Conservation (phyloP, 2,329 filamentous ascomycete species). For the Ramularia endophylla region DNA sequence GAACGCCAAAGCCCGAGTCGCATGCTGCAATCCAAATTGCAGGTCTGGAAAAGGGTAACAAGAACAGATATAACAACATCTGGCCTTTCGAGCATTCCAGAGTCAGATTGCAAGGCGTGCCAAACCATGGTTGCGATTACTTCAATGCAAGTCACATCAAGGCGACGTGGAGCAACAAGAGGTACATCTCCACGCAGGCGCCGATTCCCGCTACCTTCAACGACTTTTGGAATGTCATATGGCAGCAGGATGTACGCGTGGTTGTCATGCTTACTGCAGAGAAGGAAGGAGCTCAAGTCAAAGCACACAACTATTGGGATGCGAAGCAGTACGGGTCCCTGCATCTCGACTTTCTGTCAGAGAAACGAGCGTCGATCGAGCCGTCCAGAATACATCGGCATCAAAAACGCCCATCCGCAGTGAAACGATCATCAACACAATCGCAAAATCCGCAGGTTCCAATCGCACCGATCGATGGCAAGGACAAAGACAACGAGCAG, state of each 20-base stretch:
- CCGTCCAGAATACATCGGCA: slow-evolving; percentile 46
- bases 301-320: slow-evolving; percentile 93
- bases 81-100: slow-evolving; percentile 91
- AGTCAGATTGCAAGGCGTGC: slow-evolving; percentile 67
- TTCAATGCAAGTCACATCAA: slow-evolving; percentile 89
- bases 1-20: slow-evolving; percentile 33
- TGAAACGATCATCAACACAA: slow-evolving; percentile 33
- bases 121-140: slow-evolving; percentile 74
- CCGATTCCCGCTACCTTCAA: slow-evolving; percentile 88
- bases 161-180: slow-evolving; percentile 75
- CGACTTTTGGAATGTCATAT: slow-evolving; percentile 96
- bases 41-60: slow-evolving; percentile 87
- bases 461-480: slow-evolving; percentile 21
- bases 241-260: slow-evolving; percentile 93
- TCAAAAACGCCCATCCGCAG: slow-evolving; percentile 30
- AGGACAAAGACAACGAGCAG: slow-evolving; percentile 43
- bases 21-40: slow-evolving; percentile 61
- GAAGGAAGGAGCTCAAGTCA: slow-evolving; percentile 84
- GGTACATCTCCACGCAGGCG: slow-evolving; percentile 92
- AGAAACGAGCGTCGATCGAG: slow-evolving; percentile 75
- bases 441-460: slow-evolving; percentile 28
- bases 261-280: slow-evolving; percentile 97
- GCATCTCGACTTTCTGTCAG: slow-evolving; percentile 68
- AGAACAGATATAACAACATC: slow-evolving; percentile 98
- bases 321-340: slow-evolving; percentile 71